Evolutionary conservation across 2,329 filamentous ascomycete genomes (phyloP), one percentile per base, ranked within the genome.

Genomic region (Periconia sp.): DNA sequence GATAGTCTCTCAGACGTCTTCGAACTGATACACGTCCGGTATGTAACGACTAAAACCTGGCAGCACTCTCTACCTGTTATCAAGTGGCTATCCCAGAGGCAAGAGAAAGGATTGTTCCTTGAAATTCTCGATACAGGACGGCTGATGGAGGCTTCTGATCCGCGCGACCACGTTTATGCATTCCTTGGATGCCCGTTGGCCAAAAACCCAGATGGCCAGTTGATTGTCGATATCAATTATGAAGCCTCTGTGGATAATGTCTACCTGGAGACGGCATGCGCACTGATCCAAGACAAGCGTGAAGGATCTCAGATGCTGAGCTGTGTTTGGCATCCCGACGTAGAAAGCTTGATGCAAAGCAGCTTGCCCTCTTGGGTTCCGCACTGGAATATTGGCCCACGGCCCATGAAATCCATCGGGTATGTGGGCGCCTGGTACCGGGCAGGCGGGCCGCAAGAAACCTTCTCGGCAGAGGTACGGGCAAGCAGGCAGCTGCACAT

Each of bases 161-260:
- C 19, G 3, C 22, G 31, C 18, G 47, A 50, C 29, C 15, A 26
- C 17, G 19, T 50, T 2, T 50, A 50, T 25, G 47, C 42, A 4
- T 43, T 46, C 21, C 43, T 50, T 1, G 47, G 43, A 10, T 24
- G 39, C 17, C 40, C 45, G 13, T 23, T 28, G 3, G 44, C 44
- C 9, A 33, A 33, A 17, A 16, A 15, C 17, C 5, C 5, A 33
- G 18, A 25, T 24, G 22, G 33, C 5, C 8, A 12, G 33, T 5
- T 15, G 19, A 22, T 36, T 19, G 21, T 25, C 11, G 33, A 36
- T 5, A 9, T 21, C n/a, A 18, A 36, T 21, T 36, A 36, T 16
- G 6, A 5, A 5, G 9, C 10, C 9, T 9, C 17, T 5, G 16
- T 24, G 5, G 33, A 24, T 6, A 16, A 36, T 5, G 17, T 36